phyloP scores from a whole-genome alignment of 345 rosid genomes.

The Eucalyptus marginata region DNA sequence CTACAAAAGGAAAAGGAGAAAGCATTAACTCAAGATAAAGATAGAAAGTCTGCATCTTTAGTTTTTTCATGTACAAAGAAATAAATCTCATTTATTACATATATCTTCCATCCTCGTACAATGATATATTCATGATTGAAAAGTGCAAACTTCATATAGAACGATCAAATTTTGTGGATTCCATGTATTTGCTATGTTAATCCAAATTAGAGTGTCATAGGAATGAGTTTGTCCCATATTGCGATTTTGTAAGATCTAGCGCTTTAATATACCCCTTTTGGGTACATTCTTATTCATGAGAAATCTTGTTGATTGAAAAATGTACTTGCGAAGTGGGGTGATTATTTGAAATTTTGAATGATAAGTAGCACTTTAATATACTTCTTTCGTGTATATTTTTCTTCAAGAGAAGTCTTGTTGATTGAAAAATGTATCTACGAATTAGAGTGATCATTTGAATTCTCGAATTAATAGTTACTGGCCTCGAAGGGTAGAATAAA shows the following conservation, averaged over 20 bases:
- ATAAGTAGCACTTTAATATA: background rate
- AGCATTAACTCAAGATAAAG: background rate
- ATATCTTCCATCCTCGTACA: background rate
- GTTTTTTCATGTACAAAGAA: background rate
- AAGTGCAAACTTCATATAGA: background rate
- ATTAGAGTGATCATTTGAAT: background rate
- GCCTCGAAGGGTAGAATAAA: too few species aligned
- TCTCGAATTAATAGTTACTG: background rate
- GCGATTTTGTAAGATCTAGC: background rate
- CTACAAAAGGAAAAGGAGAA: background rate
- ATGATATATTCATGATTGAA: background rate
- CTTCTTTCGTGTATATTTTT: background rate
- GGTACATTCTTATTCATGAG: background rate
- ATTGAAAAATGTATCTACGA: background rate
- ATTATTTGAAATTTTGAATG: background rate
- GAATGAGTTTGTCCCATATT: background rate
- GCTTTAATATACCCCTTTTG: background rate
- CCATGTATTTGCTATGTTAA: background rate
- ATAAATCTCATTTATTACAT: background rate
- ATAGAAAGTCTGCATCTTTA: background rate
- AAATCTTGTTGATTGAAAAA: background rate
- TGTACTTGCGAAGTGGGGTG: background rate
- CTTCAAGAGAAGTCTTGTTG: background rate
- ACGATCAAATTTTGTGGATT: background rate
- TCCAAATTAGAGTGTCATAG: background rate